A percentile compares a stretch with the other conserved stretches of the same genome.
phyloP scores from a whole-genome alignment of 164 flowering plant species.

The Stephania cephalantha region DNA sequence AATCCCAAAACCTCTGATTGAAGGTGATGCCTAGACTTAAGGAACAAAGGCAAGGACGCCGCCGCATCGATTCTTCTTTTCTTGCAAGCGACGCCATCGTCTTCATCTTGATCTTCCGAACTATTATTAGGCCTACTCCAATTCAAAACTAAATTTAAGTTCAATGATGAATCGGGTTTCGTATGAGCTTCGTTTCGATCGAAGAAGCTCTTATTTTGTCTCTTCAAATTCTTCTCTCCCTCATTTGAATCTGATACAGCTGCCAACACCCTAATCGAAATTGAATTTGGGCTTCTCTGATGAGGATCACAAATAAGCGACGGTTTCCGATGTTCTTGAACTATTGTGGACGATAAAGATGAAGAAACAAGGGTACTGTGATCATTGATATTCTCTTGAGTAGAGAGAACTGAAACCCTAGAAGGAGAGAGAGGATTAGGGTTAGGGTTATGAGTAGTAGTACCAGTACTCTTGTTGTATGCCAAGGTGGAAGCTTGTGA shows the following conservation, averaged over 20 bases:
- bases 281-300: constrained; percentile 19
- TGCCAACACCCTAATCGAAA: constrained; percentile 14
- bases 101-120: constrained; percentile 22
- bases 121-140: constrained; percentile 11
- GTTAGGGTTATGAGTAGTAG: constrained; percentile 10
- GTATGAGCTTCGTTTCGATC: constrained; percentile 14
- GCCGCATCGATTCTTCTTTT: constrained; percentile 29
- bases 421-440: constrained; percentile 23
- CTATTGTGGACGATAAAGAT: constrained; percentile 22
- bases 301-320: constrained; percentile 19
- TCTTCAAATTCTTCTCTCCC: constrained; percentile 23
- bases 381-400: constrained; percentile 5
- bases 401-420: constrained; percentile 35
- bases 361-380: constrained; percentile 14
- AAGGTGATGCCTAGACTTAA: constrained; percentile 20
- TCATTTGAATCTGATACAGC: constrained; percentile 17
- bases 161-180: constrained; percentile 27
- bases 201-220: constrained; percentile 13
- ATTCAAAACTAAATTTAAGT: constrained; percentile 29
- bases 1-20: constrained; percentile 29
- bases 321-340: constrained; percentile 17
- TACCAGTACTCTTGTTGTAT: constrained; percentile 24
- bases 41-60: constrained; percentile 24
- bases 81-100: constrained; percentile 23
- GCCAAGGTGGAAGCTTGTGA: constrained; percentile 31